These are phyloP conservation scores for Zelopaecilomyces penicillatus DNA, from an alignment of 2,329 filamentous ascomycete species.

Conservation along the genomic window DNA sequence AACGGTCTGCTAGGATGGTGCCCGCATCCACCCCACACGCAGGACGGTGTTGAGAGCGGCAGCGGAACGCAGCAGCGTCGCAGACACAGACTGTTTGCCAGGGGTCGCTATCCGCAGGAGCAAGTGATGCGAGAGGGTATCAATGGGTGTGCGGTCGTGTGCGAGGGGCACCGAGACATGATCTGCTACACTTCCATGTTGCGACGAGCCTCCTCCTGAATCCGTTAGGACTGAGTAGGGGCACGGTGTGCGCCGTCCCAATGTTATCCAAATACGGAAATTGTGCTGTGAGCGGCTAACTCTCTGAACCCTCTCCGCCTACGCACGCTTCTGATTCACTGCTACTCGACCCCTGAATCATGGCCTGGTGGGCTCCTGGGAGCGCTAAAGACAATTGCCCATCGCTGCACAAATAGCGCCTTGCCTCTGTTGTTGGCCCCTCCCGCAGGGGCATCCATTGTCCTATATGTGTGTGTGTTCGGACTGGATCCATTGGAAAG, in stretches of 20 bases:
- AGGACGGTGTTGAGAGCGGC: neutral
- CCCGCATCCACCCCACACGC: conserved; percentile 1
- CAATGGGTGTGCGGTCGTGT: conserved; percentile 5
- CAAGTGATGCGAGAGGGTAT: conserved; percentile 2
- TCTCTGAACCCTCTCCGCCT: neutral
- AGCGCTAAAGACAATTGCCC: no score
- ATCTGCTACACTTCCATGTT: conserved; percentile 20
- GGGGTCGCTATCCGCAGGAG: conserved; percentile 6
- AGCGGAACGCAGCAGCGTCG: conserved; percentile 1
- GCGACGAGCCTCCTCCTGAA: conserved; percentile 5
- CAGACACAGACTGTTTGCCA: conserved; percentile 3
- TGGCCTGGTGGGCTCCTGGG: no score
- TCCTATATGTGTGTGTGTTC: no score
- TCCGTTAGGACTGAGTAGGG: neutral
- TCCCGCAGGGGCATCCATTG: no score
- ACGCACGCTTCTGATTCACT: no score
- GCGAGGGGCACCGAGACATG: conserved; percentile 29
- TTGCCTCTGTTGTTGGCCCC: no score
- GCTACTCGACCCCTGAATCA: no score
- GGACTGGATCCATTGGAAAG: no score
- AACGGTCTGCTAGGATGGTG: conserved; percentile 1
- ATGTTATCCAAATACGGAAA: conserved; percentile 8
- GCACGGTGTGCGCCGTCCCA: conserved; percentile 3
- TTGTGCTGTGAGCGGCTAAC: conserved; percentile 7
- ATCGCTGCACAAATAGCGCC: no score